Base-by-base conservation (phyloP, 1,139 yeast genomes). In the Hanseniaspora gamundiae region DNA sequence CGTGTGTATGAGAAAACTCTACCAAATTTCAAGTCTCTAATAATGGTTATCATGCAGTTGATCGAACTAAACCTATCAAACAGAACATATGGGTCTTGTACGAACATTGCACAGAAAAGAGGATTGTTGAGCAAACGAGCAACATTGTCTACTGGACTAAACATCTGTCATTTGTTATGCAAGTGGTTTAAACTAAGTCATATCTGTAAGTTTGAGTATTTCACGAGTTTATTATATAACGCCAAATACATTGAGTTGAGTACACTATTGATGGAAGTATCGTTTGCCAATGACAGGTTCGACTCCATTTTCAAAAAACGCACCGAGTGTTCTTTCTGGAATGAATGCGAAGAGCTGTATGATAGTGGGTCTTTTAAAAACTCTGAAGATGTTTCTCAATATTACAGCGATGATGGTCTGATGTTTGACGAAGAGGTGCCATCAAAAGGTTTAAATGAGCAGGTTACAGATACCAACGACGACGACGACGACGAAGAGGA, bases 161-260 rank as follows among this genome's bases (percentile, higher is more conserved):
- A 75, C 2, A 71, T 78, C 1, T 47, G 86, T 1, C 53, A 66
- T 6, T 53, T 74, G 17, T 58, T 91, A 26, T 59, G 80, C 29
- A 72, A 71, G 52, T 91, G 97, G 96, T 80, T 86, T 58, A 83
- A 82, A 55, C 62, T 72, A 11, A 80, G 78, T 43, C 95, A 91
- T 60, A 66, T 86, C 2, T 61, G 87, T 51, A 88, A 88, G 59
- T 78, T 73, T 57, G 94, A 87, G 58, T 84, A 80, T 55, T 64
- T 91, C 13, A 64, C 81, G 1, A 74, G 86, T 0, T 58, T 91
- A 22, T 58, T 91, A 33, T 83, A 82, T 60, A 98, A 93, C 59
- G 74, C 80, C 9, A 76, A 78, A 45, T 78, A 69, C 52, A 72
- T 79, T 47, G 64, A 69, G n/a, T 61, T 70, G 4, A 43, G 67